These are phyloP conservation scores for Lignosus rhinocerotis DNA, from an alignment of 1,284 basidiomycete species.

Conservation along the genomic window DNA sequence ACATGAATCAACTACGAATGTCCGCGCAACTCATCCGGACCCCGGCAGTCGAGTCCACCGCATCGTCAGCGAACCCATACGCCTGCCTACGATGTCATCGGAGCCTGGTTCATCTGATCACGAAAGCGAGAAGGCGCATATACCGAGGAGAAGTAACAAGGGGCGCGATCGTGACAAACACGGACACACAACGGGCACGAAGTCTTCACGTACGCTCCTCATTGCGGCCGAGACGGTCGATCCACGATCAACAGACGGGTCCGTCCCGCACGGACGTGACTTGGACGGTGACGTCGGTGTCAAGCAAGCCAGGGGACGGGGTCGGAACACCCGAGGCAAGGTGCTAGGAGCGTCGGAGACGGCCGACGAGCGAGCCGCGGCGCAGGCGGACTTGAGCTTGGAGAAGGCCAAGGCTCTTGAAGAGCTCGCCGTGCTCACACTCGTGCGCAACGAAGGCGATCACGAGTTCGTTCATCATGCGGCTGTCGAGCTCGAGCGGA, in stretches of 20 bases:
- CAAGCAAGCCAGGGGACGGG: conserved; percentile 2
- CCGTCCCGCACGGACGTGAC: background rate
- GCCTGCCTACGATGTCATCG: conserved; percentile 2
- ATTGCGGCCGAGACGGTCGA: background rate
- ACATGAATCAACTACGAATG: conserved; percentile 6
- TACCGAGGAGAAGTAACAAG: conserved; percentile 2
- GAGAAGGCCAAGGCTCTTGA: conserved; percentile 18
- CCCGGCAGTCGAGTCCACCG: conserved; percentile 4
- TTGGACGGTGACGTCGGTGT: background rate
- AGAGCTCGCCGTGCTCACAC: conserved; percentile 19
- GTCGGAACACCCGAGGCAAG: conserved; percentile 20
- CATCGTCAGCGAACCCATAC: conserved; percentile 14
- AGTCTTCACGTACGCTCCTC: conserved; percentile 1
- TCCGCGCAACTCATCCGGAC: background rate
- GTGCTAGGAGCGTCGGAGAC: conserved; percentile 15
- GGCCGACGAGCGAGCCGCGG: conserved; percentile 5
- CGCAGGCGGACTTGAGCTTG: conserved; percentile 4
- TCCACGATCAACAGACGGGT: background rate
- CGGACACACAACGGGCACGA: background rate
- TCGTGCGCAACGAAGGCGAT: conserved; percentile 30
- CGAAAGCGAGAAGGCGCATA: conserved; percentile 2
- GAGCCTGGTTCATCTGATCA: conserved; percentile 4
- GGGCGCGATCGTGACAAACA: background rate
- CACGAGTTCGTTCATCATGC: conserved; percentile 24
- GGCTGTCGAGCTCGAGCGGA: conserved; percentile 17